Percentiles rank a stretch among this genome's conserved stretches.
Evolutionary conservation across 139 green algal species (phyloP).

Genomic region (Diplosphaera chodatii): DNA sequence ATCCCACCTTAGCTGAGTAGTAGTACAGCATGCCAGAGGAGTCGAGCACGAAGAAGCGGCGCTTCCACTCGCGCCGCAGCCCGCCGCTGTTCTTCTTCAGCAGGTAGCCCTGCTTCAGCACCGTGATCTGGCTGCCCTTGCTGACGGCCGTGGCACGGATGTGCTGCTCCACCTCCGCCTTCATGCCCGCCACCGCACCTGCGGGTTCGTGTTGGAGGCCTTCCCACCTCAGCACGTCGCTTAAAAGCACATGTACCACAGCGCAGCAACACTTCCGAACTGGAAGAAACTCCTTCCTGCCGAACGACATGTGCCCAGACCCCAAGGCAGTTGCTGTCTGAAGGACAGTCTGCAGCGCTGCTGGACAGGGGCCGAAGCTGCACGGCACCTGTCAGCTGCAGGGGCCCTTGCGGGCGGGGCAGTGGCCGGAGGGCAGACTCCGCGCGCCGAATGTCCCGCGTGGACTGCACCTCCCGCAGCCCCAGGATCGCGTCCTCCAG

Average conservation of each 20-base stretch:
- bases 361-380: too few species aligned
- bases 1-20: conserved; percentile 65
- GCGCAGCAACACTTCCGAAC: too few species aligned
- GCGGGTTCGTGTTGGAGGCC: too few species aligned
- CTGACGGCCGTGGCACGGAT: conserved; percentile 32
- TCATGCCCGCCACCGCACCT: conserved; percentile 22
- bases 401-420: conserved; percentile 15
- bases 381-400: conserved; percentile 33
- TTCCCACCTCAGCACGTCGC: too few species aligned
- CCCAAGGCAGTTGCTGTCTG: too few species aligned
- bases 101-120: conserved; percentile 80
- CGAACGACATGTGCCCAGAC: too few species aligned
- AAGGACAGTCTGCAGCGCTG: too few species aligned
- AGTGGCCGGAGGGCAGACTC: neutral
- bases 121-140: conserved; percentile 26
- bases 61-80: conserved; percentile 66
- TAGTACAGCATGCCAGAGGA: conserved; percentile 61
- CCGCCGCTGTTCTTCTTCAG: conserved; percentile 53
- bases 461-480: conserved; percentile 8
- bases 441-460: conserved; percentile 5
- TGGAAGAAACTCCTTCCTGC: too few species aligned
- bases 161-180: conserved; percentile 34
- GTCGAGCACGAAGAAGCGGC: conserved; percentile 89
- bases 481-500: conserved; percentile 38
- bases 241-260: too few species aligned